phyloP scores from a whole-genome alignment of 208 protist species.

The Novymonas esmeraldas region DNA sequence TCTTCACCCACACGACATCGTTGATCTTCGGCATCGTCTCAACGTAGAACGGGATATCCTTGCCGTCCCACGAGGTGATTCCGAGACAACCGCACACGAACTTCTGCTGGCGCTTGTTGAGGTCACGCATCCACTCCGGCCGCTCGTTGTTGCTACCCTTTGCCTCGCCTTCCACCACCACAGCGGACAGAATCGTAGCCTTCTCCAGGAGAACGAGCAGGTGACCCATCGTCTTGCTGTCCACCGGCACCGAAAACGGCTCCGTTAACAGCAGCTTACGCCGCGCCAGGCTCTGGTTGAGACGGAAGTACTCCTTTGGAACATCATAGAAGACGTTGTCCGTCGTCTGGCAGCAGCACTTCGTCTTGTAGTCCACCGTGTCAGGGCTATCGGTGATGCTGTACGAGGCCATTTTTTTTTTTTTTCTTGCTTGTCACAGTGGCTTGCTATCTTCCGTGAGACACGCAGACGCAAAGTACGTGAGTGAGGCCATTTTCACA shows the following conservation, averaged over 20 bases:
- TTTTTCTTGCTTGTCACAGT: no score
- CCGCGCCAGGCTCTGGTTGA: constrained; percentile 55
- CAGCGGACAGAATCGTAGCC: constrained; percentile 62
- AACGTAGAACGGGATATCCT: constrained; percentile 74
- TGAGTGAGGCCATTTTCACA: no score
- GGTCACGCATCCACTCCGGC: constrained; percentile 69
- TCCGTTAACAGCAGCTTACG: constrained; percentile 66
- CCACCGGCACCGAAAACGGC: constrained; percentile 72
- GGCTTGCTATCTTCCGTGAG: no score
- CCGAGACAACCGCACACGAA: constrained; percentile 77
- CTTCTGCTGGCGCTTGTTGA: constrained; percentile 83
- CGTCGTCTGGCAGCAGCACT: constrained; percentile 82
- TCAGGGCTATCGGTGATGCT: constrained; percentile 68
- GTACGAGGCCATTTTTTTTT: constrained; percentile 60
- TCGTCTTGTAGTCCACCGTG: constrained; percentile 79
- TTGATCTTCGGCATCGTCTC: constrained; percentile 94
- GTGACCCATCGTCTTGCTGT: constrained; percentile 49
- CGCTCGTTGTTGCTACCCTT: constrained; percentile 44
- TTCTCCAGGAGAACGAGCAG: constrained; percentile 79
- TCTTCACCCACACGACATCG: constrained; percentile 98
- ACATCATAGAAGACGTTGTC: constrained; percentile 74
- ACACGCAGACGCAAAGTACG: no score
- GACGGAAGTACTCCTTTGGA: constrained; percentile 81
- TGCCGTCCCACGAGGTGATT: constrained; percentile 79
- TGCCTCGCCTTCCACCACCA: constrained; percentile 59